These are phyloP conservation scores for bread wheat (Triticum aestivum) DNA, from an alignment of 176 grass and related monocot genomes.

Conservation along the genomic window IWGSC_CS_RefSeq_v2.1 NC_057805.1:37013757-37014256, in stretches of 20 bases:
- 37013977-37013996: not conserved
- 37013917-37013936: too few relatives aligned
- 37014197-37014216: not conserved
- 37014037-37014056: conserved; percentile 80
- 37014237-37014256: conserved; percentile 87
- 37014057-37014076: conserved; percentile 88
- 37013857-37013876: too few relatives aligned
- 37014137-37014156: not conserved
- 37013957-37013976: not conserved
- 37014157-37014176: conserved; percentile 5
- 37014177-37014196: not conserved
- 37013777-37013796: conserved; percentile 79
- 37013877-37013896: too few relatives aligned
- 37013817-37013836: not conserved
- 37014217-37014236: not conserved
- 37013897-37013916: too few relatives aligned
- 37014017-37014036: conserved; percentile 70
- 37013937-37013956: too few relatives aligned
- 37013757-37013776: conserved; percentile 99
- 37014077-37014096: conserved; percentile 44
- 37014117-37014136: not conserved
- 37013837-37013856: not conserved
- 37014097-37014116: not conserved
- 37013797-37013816: not conserved
- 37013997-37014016: conserved; percentile 29